A percentile compares a stretch with the other conserved stretches of the same genome.
phyloP scores from a whole-genome alignment of 306 rosid genomes.

The Cyclanthera cordifolia region DNA sequence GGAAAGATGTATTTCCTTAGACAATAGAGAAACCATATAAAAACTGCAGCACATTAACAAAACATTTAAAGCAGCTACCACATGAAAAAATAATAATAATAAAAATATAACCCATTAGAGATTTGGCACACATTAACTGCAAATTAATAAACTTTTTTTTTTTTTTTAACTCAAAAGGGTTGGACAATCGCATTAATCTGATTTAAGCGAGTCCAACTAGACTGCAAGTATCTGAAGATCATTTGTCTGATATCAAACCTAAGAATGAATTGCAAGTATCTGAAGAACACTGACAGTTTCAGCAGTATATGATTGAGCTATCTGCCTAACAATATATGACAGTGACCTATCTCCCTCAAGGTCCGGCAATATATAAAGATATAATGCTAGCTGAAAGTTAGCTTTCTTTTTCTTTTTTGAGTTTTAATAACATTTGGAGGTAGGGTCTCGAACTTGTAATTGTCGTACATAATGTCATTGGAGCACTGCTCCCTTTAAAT shows the following conservation, averaged over 20 bases:
- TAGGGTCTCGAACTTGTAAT: neutral
- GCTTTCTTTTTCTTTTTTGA: too few relatives aligned
- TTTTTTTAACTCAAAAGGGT: neutral
- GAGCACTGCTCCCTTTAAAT: too few relatives aligned
- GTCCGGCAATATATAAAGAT: neutral
- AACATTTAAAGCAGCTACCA: neutral
- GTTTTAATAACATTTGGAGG: too few relatives aligned
- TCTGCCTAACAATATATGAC: neutral
- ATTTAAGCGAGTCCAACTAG: neutral
- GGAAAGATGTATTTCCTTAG: neutral
- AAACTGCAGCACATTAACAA: neutral
- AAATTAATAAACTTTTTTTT: too few relatives aligned
- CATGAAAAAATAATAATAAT: too few relatives aligned
- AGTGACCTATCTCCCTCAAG: conserved; percentile 3
- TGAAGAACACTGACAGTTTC: neutral
- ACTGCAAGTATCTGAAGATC: neutral
- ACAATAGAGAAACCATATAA: too few relatives aligned
- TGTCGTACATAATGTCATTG: too few relatives aligned
- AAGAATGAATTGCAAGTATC: neutral
- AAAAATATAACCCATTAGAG: too few relatives aligned
- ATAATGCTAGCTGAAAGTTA: neutral
- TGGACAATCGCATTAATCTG: neutral
- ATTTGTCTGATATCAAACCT: neutral
- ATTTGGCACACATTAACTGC: too few relatives aligned
- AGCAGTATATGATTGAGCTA: neutral